phyloP scores from a whole-genome alignment of 1,284 basidiomycete genomes.

The Mycosarcoma maydis region DNA sequence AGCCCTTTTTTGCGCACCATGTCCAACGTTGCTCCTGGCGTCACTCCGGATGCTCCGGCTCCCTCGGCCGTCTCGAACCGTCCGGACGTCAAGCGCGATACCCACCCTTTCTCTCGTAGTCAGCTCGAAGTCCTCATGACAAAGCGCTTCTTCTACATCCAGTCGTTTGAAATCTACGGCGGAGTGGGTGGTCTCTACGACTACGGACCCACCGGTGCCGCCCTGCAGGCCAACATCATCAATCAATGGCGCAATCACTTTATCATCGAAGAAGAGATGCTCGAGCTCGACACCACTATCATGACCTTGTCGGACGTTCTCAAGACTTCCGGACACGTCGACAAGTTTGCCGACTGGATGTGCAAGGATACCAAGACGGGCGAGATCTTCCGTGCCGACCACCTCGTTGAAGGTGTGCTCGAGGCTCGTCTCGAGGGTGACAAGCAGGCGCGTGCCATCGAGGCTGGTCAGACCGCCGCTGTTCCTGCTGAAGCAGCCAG shows the following conservation, averaged over 20 bases:
- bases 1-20: slow-evolving; percentile 20
- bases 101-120: slow-evolving; percentile 87
- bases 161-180: slow-evolving; percentile 98
- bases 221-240: slow-evolving; percentile 96
- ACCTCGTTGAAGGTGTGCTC: slow-evolving; percentile 91
- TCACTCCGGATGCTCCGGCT: slow-evolving; percentile 35
- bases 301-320: slow-evolving; percentile 96
- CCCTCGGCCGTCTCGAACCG: slow-evolving; percentile 45
- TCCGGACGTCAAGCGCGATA: slow-evolving; percentile 66
- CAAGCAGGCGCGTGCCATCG: slow-evolving; percentile 81
- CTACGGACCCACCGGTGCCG: slow-evolving; percentile 84
- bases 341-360: slow-evolving; percentile 99
- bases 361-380: slow-evolving; percentile 93
- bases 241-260: slow-evolving; percentile 97
- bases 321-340: slow-evolving; percentile 97
- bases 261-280: slow-evolving; percentile 98
- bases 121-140: slow-evolving; percentile 87
- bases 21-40: slow-evolving; percentile 35
- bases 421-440: slow-evolving; percentile 90
- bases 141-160: slow-evolving; percentile 95
- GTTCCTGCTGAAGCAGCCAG: slow-evolving; percentile 27
- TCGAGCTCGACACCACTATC: slow-evolving; percentile 96
- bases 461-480: slow-evolving; percentile 37
- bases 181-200: slow-evolving; percentile 87
- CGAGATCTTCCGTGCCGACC: slow-evolving; percentile 96